phyloP scores from a whole-genome alignment of 257 asterid species.

The Nicotiana attenuata region DNA sequence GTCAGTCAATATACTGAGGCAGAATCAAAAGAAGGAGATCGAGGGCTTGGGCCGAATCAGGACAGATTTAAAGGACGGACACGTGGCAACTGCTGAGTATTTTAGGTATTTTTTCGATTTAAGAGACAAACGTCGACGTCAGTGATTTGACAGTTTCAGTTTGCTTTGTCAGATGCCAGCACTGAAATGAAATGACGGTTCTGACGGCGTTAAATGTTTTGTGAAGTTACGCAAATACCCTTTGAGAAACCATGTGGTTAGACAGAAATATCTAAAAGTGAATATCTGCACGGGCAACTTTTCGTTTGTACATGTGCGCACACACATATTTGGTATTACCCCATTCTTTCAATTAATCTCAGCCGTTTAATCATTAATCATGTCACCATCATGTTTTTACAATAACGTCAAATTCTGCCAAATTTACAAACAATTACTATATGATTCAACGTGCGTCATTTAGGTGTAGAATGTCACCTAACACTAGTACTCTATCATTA shows the following conservation, averaged over 20 bases:
- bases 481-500: neutral
- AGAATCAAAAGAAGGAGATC: constrained; percentile 46
- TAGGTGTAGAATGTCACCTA: neutral
- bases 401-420: neutral
- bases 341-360: neutral
- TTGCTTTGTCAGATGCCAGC: neutral
- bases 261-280: constrained; percentile 13
- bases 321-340: neutral
- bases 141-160: neutral
- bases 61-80: constrained; percentile 32
- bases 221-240: neutral
- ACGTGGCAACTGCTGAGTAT: constrained; percentile 33
- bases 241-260: constrained; percentile 11
- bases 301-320: neutral
- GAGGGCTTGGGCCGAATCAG: constrained; percentile 30
- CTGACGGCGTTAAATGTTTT: neutral
- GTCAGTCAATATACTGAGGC: constrained; percentile 15
- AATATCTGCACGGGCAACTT: neutral
- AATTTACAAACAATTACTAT: neutral
- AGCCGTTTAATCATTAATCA: neutral
- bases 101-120: neutral
- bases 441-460: neutral
- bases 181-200: neutral
- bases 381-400: neutral
- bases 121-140: constrained; percentile 9